Base-by-base conservation (phyloP, 2,329 filamentous ascomycete genomes). In the Neurospora sp. region DNA sequence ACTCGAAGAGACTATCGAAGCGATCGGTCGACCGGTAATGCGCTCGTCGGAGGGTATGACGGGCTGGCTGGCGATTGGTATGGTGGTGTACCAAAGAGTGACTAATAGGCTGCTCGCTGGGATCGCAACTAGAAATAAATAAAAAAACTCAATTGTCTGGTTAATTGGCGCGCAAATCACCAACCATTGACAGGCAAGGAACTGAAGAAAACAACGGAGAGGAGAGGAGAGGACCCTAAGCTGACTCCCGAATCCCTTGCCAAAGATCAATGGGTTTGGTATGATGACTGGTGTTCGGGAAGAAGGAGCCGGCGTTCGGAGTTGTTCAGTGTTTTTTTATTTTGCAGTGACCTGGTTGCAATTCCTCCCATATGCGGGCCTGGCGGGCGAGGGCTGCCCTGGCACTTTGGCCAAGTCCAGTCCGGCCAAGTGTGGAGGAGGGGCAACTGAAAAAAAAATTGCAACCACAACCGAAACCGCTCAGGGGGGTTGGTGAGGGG, bases 161-260 rank as follows among this genome's bases (percentile, higher is more conserved):
- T 73, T 71, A 74, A 75, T 73, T 73, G 69, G 71, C 66, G 62
- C 69, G 67, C 41, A 57, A 41, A 67, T 69, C 41, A 69, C 52
- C 69, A 43, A 74, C 72, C 73, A 75, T 74, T 74, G 74, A 74
- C 71, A n/a, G 70, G 46, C 68, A 67, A 67, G 69, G 70, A 69
- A 69, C 52, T 65, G 68, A 72, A 67, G 66, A 71, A 66, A 40
- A 52, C 33, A 69, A 71, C 66, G 52, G 38, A 67, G 65, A 67
- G 57, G 69, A 66, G 19, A 67, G 71, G 40, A 66, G 69, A 68
- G 67, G 69, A 70, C 68, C 57, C 67, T 66, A 66, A 38, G 67
- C 43, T 43, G 38, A 71, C 68, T 68, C 71, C 66, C 68, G 52
- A 62, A 67, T 38, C 70, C 72, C 72, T 72, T 73, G 68, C 69